A percentile compares a stretch with the other conserved stretches of the same genome.
phyloP scores from a whole-genome alignment of 1,284 basidiomycete species.

The Austroboletus olivaceoglutinosus region DNA sequence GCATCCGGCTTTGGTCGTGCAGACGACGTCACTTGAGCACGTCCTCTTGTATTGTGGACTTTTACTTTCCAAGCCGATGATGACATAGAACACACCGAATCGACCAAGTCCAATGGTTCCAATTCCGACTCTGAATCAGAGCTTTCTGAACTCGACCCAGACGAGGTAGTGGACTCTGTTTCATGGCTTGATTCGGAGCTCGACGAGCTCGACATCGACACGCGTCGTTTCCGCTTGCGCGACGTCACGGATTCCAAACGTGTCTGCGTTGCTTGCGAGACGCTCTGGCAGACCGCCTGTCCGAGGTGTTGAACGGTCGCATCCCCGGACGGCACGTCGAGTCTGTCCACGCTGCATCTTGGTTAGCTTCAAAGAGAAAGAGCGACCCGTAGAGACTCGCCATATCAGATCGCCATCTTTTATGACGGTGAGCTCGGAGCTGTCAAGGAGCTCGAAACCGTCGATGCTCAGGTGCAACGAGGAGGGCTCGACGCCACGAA shows the following conservation, averaged over 20 bases:
- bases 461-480: slow-evolving; percentile 38
- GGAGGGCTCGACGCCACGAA: slow-evolving; percentile 8
- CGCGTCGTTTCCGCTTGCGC: slow-evolving; percentile 30
- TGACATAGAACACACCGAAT: neutral
- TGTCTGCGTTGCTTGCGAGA: neutral
- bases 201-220: slow-evolving; percentile 12
- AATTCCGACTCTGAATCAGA: slow-evolving; percentile 7
- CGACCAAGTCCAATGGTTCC: slow-evolving; percentile 14
- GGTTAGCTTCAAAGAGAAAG: neutral
- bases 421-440: slow-evolving; percentile 38
- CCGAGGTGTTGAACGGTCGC: neutral
- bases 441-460: slow-evolving; percentile 45
- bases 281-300: neutral
- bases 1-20: neutral
- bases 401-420: slow-evolving; percentile 45
- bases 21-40: neutral
- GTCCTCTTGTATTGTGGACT: neutral
- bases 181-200: slow-evolving; percentile 10
- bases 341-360: slow-evolving; percentile 10
- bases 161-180: slow-evolving; percentile 1
- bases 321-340: neutral
- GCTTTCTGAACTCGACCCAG: slow-evolving; percentile 8
- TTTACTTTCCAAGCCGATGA: slow-evolving; percentile 1
- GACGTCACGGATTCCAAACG: neutral
- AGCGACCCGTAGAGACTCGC: slow-evolving; percentile 24